These are phyloP conservation scores for Hondaea fermentalgiana DNA, from an alignment of 108 stramenopile species.

Conservation along the genomic window DNA sequence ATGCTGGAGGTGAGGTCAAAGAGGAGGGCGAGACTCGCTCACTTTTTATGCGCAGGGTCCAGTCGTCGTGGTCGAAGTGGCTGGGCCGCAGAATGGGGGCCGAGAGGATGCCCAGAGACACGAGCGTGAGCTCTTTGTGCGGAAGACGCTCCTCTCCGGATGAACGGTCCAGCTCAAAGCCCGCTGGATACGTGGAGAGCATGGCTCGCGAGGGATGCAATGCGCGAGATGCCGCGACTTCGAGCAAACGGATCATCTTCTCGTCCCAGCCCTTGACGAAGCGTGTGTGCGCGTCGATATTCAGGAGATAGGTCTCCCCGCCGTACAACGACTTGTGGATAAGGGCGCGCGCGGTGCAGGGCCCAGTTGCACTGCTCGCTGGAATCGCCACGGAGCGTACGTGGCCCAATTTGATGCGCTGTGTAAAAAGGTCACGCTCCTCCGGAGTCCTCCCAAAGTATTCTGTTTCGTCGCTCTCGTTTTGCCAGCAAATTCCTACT, in stretches of 20 bases:
- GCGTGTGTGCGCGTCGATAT: constrained; percentile 83
- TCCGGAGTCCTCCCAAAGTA: neutral
- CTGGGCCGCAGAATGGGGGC: neutral
- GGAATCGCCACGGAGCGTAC: neutral
- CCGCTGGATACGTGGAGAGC: constrained; percentile 67
- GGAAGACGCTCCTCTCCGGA: neutral
- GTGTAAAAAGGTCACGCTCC: neutral
- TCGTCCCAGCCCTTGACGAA: constrained; percentile 12
- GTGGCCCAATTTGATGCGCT: neutral
- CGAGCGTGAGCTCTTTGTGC: neutral
- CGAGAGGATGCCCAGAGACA: neutral
- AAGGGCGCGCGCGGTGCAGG: constrained; percentile 66
- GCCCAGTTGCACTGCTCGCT: constrained; percentile 45
- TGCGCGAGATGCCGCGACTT: neutral
- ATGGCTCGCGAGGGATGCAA: neutral
- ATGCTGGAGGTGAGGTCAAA: too few relatives aligned
- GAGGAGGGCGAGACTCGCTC: neutral
- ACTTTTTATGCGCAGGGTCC: neutral
- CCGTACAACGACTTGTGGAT: constrained; percentile 59
- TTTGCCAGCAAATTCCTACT: neutral
- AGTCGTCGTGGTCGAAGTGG: neutral
- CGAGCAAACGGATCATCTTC: neutral
- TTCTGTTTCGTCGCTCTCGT: neutral
- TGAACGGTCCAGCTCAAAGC: neutral
- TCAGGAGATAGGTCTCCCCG: constrained; percentile 71